phyloP scores from a whole-genome alignment of 225 moss, liverwort and hornwort genomes.

The Marchantia polymorpha region DNA sequence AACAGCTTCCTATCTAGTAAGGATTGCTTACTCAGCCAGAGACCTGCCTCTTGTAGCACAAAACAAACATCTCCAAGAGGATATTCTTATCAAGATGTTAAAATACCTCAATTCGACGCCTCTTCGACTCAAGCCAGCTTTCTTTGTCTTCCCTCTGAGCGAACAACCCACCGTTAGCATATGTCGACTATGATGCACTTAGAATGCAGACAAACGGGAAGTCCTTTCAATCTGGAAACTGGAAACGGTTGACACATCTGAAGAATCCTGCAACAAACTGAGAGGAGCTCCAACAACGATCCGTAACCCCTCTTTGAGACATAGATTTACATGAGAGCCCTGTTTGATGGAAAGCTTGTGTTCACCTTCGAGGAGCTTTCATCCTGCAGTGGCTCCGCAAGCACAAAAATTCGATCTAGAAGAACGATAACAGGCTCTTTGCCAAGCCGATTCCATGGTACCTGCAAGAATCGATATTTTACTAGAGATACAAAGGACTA shows the following conservation, averaged over 20 bases:
- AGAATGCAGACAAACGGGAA: not conserved
- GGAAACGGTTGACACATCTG: not conserved
- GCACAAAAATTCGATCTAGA: conserved; percentile 90
- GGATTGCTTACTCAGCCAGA: not conserved
- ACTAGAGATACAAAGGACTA: no score
- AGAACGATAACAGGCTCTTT: conserved; percentile 98
- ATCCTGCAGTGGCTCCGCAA: conserved; percentile 92
- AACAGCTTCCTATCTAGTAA: not conserved
- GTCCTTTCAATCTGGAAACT: not conserved
- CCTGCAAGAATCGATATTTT: conserved; percentile 44
- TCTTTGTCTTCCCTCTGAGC: conserved; percentile 80
- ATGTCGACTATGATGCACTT: not conserved
- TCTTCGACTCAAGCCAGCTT: conserved; percentile 83
- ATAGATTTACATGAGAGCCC: no score
- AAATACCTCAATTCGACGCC: conserved; percentile 85
- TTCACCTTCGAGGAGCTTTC: conserved; percentile 65
- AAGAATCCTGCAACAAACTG: not conserved
- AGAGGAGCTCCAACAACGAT: not conserved
- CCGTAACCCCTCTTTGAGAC: not conserved
- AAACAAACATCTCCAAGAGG: not conserved
- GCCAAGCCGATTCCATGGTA: conserved; percentile 92
- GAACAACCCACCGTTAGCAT: not conserved
- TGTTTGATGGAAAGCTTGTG: no score
- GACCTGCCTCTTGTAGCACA: not conserved
- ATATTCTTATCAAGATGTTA: not conserved